Percentiles rank a stretch among this genome's conserved stretches.
Conservation (phyloP, 2,329 filamentous ascomycete species). For the Penicillium sp. region DNA sequence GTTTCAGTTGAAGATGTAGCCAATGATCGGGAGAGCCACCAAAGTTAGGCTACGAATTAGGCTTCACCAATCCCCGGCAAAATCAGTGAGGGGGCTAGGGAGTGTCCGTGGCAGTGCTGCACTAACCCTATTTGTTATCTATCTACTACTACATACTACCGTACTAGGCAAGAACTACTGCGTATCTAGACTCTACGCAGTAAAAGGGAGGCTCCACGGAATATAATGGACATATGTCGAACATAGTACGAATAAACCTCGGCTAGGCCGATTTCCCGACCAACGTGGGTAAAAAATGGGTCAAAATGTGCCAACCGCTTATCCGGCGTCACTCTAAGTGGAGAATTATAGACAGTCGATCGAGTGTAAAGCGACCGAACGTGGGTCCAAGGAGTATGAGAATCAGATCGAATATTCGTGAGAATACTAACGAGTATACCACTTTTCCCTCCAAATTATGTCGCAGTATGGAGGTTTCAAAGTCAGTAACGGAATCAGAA, state of each 20-base stretch:
- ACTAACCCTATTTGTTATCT: no score
- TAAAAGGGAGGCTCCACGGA: neutral
- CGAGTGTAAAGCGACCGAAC: neutral
- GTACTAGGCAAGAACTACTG: no score
- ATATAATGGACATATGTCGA: conserved; percentile 7
- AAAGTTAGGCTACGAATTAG: neutral
- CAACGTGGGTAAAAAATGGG: conserved; percentile 23
- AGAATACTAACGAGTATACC: neutral
- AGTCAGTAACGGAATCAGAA: neutral
- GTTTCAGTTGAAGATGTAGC: neutral
- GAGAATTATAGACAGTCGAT: conserved; percentile 9
- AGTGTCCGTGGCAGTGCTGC: neutral
- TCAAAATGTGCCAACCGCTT: conserved; percentile 14
- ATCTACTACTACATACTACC: no score
- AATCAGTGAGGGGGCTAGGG: neutral
- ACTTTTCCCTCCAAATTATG: neutral
- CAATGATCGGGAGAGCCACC: neutral
- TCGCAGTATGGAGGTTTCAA: neutral
- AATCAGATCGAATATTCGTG: conserved; percentile 1
- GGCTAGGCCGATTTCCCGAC: conserved; percentile 8
- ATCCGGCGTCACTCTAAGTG: conserved; percentile 22
- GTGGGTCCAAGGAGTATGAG: conserved; percentile 9
- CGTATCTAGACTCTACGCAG: no score
- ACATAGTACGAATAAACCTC: conserved; percentile 7
- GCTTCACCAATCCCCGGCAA: neutral